Evolutionary conservation across 2,329 filamentous ascomycete genomes (phyloP).

Genomic region (Stemphylium vesicarium): DNA sequence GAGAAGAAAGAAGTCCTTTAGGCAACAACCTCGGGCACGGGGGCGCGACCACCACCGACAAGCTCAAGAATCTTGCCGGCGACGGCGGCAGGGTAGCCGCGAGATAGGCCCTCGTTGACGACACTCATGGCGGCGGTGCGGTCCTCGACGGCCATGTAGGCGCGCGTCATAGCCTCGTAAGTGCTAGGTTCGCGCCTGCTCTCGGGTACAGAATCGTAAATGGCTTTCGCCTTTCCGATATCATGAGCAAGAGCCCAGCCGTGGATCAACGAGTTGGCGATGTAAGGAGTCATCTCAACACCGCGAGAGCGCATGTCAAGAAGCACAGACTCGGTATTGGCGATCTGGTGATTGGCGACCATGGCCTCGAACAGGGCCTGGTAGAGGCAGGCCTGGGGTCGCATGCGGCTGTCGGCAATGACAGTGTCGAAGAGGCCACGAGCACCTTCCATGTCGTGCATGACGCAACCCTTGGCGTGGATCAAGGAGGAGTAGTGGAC

Average conservation of each 20-base stretch:
- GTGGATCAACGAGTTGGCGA: slow-evolving; percentile 97
- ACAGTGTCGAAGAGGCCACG: slow-evolving; percentile 82
- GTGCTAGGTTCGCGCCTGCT: slow-evolving; percentile 92
- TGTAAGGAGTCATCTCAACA: slow-evolving; percentile 93
- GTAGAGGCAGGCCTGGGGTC: slow-evolving; percentile 84
- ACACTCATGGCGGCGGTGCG: slow-evolving; percentile 76
- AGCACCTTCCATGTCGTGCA: slow-evolving; percentile 88
- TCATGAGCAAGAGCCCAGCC: slow-evolving; percentile 90
- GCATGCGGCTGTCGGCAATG: slow-evolving; percentile 69
- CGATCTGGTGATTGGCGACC: slow-evolving; percentile 90
- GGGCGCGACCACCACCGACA: slow-evolving; percentile 56
- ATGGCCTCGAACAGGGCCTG: slow-evolving; percentile 97
- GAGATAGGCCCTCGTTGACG: slow-evolving; percentile 86
- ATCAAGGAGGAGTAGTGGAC: slow-evolving; percentile 96
- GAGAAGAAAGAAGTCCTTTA: slow-evolving; percentile 12
- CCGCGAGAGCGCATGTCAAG: slow-evolving; percentile 73
- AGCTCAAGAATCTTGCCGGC: slow-evolving; percentile 93
- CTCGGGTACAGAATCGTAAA: slow-evolving; percentile 80
- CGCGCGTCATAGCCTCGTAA: slow-evolving; percentile 97
- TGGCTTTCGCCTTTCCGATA: slow-evolving; percentile 75
- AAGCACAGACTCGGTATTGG: slow-evolving; percentile 72
- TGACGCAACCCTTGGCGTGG: slow-evolving; percentile 91
- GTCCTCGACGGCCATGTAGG: slow-evolving; percentile 84
- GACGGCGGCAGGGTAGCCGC: slow-evolving; percentile 90
- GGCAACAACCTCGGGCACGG: slow-evolving; percentile 27